A percentile compares a stretch with the other conserved stretches of the same genome.
These are phyloP conservation scores for Bonia amplexicaulis DNA, from an alignment of 176 grass and related monocot species.

Conservation along the genomic window DNA sequence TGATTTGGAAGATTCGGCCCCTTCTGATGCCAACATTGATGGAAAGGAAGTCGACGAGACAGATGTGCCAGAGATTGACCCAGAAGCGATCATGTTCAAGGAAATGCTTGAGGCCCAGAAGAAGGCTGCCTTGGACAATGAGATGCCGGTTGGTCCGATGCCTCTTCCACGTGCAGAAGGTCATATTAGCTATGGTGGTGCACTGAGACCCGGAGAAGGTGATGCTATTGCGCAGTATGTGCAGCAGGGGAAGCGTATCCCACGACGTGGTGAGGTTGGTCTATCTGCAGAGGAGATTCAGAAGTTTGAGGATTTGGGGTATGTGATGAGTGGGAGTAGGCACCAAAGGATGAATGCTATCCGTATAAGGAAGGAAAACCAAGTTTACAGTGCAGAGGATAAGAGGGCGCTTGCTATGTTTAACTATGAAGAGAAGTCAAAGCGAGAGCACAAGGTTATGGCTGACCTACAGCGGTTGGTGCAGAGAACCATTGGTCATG, in stretches of 20 bases:
- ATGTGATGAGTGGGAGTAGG: slow-evolving; percentile 97
- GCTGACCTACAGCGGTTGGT: slow-evolving; percentile 95
- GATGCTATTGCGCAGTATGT: slow-evolving; percentile 98
- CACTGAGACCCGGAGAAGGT: slow-evolving; percentile 93
- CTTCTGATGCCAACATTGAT: slow-evolving; percentile 43
- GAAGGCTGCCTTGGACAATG: slow-evolving; percentile 71
- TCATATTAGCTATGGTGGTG: slow-evolving; percentile 95
- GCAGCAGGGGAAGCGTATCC: slow-evolving; percentile 98
- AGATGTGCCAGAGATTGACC: slow-evolving; percentile 51
- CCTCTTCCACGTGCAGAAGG: slow-evolving; percentile 78
- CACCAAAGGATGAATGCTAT: slow-evolving; percentile 99
- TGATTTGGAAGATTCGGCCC: slow-evolving; percentile 33
- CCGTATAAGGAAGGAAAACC: slow-evolving; percentile 96
- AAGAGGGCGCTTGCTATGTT: slow-evolving; percentile 95
- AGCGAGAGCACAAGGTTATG: slow-evolving; percentile 94
- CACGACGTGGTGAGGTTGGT: slow-evolving; percentile 94
- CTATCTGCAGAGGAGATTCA: slow-evolving; percentile 89
- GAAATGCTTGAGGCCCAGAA: slow-evolving; percentile 89
- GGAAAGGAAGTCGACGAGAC: slow-evolving; percentile 31
- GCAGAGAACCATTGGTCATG: slow-evolving; percentile 82
- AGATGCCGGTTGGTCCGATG: slow-evolving; percentile 70
- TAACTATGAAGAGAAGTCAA: slow-evolving; percentile 94
- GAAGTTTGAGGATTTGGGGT: slow-evolving; percentile 85
- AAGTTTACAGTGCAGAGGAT: slow-evolving; percentile 98
- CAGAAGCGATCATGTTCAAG: slow-evolving; percentile 80